Evolutionary conservation across 2,329 filamentous ascomycete species (phyloP), one percentile per base, ranked within the genome.

Genomic region (Graphilbum ipis-grandicollis): DNA sequence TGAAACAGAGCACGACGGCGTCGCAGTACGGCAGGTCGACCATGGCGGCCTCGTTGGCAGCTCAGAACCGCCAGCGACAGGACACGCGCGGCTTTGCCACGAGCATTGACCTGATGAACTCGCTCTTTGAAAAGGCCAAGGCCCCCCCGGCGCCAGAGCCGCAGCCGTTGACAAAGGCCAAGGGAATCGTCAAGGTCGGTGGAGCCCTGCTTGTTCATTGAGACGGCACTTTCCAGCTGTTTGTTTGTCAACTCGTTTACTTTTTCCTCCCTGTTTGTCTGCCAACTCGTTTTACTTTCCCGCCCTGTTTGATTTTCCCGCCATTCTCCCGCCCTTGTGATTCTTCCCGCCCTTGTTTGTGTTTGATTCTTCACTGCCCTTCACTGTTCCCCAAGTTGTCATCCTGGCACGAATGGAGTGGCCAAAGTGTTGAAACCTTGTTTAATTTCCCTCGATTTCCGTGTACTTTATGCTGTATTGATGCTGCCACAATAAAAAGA

Each of bases 51-150:
- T 39, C 37, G 3, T 22, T 30, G 7, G 47, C 48, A 1, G 44
- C 47, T 19, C 57, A 54, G 38, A 53, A 52, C 30, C 53, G 52
- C 29, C 45, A 52, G 19, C 50, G 56, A 15, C 43, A 55, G 29
- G 66, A 71, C 47, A 64, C 68, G 37, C 71, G 72, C 44, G 77
- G 79, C 1, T 88, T 93, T 56, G 71, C 75, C 17, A 93, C 80
- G 17, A 86, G 81, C 50, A 93, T 96, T 58, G 90, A 94, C 61
- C 63, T 94, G 53, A 94, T 93, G 84, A 88, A 93, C 53, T 93
- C 84, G 34, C 63, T 94, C 39, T 94, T 92, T 57, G 79, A 81
- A 54, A 72, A 79, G 56, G 67, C 75, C 44, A 74, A 71, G 60
- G 66, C 64, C 37, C 66, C 66, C 44, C 57, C 69, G 48, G 69